Evolutionary conservation across 345 rosid genomes (phyloP), one percentile per base, ranked within the genome.

Genomic region (Citrus hindsii): DNA sequence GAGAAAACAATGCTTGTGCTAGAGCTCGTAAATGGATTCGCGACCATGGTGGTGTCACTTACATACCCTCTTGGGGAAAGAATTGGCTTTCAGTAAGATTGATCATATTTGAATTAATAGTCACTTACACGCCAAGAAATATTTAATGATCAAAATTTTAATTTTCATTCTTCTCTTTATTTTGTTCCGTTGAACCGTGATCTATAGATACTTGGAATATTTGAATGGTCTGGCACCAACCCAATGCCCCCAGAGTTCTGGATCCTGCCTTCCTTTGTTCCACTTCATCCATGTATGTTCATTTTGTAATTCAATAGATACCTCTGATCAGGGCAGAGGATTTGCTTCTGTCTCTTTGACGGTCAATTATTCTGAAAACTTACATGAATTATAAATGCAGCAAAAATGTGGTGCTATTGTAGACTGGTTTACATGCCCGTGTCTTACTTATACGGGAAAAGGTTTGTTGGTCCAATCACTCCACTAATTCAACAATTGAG

Each of bases 61-160:
- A 32, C 53, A 80, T 85, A 46, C 88, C 90, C n/a, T 83, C 87
- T 60, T 87, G 86, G 90, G 90, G 88, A 1, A 87, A 87, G 81
- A 81, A 84, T 27, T 87, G 88, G 90, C 88, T 87, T 62, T 85
- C 88, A 78, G 87, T 85, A 82, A 5, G 55, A 74, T 2, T 18
- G 6, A 18, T 25, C 27, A 7, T 22, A n/a, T 13, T 8, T 30
- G 19, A 13, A 53, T 46, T 46, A 0, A 8, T 18, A 53, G 58
- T 53, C 0, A 53, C 2, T 5, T 53, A 18, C 22, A 53, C 7
- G 22, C 22, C 22, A 5, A 53, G 58, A 30, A 63, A 28, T 5
- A 28, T 30, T 19, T 33, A 21, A 8, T 21, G 21, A 37, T 19
- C 25, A 66, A 32, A 65, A 19, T 30, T 66, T 19, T 66, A 35